Evolutionary conservation across 2,329 filamentous ascomycete species (phyloP).

Genomic region (Colletotrichum tofieldiae): DNA sequence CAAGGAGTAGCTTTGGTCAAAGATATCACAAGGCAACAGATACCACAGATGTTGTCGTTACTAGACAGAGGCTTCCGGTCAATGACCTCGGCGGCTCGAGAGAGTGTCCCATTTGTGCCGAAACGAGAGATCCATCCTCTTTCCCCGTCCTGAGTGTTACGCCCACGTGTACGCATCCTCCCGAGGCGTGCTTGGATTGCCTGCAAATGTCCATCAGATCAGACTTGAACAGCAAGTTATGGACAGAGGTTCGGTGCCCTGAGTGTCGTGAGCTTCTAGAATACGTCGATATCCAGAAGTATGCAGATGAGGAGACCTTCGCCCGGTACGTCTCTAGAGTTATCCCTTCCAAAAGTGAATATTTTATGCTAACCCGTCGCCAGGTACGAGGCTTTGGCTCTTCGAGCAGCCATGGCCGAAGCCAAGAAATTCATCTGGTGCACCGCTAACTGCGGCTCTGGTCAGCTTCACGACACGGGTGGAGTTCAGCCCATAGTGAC

Average conservation of each 20-base stretch:
- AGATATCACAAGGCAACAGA: slow-evolving; percentile 51
- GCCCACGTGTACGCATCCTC: slow-evolving; percentile 52
- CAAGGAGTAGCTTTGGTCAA: slow-evolving; percentile 51
- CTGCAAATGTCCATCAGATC: slow-evolving; percentile 53
- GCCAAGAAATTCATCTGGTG: slow-evolving; percentile 69
- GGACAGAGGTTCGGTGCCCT: slow-evolving; percentile 67
- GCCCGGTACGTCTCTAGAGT: slow-evolving; percentile 51
- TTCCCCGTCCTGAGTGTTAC: slow-evolving; percentile 55
- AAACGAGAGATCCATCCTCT: slow-evolving; percentile 48
- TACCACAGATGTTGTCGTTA: slow-evolving; percentile 50
- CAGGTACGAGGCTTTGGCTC: slow-evolving; percentile 60
- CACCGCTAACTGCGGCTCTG: slow-evolving; percentile 64
- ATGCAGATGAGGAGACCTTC: slow-evolving; percentile 61
- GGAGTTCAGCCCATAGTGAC: slow-evolving; percentile 57
- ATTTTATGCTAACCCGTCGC: background rate
- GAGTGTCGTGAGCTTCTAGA: slow-evolving; percentile 63
- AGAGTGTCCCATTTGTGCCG: slow-evolving; percentile 57
- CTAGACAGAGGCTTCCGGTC: slow-evolving; percentile 49
- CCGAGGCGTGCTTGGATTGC: slow-evolving; percentile 54
- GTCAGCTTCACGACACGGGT: slow-evolving; percentile 66
- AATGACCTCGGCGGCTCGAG: slow-evolving; percentile 45
- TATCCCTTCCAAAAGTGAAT: background rate
- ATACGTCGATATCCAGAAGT: slow-evolving; percentile 61
- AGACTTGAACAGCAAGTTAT: slow-evolving; percentile 54
- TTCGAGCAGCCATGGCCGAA: slow-evolving; percentile 59